These are phyloP conservation scores for Isabelozyma gotoi DNA, from an alignment of 805 yeast genomes.

Conservation along the genomic window DNA sequence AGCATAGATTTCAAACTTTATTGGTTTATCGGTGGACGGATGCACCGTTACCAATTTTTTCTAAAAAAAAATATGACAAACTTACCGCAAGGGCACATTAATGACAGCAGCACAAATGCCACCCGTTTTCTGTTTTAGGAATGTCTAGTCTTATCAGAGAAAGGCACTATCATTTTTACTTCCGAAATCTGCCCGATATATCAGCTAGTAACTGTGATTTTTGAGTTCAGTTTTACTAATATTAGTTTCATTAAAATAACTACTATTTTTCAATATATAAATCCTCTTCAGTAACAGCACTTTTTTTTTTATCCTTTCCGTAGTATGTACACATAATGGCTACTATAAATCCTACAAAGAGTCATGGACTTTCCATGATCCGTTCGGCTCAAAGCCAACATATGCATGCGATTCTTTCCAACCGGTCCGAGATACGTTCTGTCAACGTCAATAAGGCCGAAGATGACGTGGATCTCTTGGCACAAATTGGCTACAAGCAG, in stretches of 20 bases:
- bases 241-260: too few relatives aligned
- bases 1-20: too few relatives aligned
- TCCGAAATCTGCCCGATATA: too few relatives aligned
- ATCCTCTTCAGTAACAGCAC: too few relatives aligned
- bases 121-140: not conserved
- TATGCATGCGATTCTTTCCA: constrained; percentile 11
- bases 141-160: not conserved
- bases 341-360: not conserved
- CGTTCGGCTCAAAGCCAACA: not conserved
- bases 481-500: constrained; percentile 70
- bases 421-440: constrained; percentile 20
- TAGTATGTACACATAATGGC: not conserved
- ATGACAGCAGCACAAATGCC: not conserved
- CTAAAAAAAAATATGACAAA: too few relatives aligned
- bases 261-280: too few relatives aligned
- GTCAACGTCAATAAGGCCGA: constrained; percentile 6
- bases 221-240: too few relatives aligned
- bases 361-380: not conserved
- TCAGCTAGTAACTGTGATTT: too few relatives aligned
- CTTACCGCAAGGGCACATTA: not conserved
- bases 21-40: too few relatives aligned
- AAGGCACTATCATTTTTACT: too few relatives aligned
- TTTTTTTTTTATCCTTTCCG: not conserved
- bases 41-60: too few relatives aligned
- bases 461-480: constrained; percentile 34